Conservation (phyloP, 1,284 basidiomycete genomes). For the Cutaneotrichosporon dermatis region DNA sequence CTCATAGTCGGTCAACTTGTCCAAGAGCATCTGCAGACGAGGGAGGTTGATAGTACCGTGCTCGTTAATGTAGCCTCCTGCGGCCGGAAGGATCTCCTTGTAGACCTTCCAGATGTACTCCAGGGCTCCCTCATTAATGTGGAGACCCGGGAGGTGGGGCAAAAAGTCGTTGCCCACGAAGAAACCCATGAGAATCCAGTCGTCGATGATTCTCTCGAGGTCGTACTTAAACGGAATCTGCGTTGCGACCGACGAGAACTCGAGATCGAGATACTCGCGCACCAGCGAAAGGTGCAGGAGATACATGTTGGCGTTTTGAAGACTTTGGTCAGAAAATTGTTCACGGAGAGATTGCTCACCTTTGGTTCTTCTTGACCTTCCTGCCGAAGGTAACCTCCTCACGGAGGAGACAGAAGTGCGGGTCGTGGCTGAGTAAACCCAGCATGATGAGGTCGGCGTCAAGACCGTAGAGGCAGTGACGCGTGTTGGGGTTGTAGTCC, state of each 20-base stretch:
- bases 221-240: constrained; percentile 66
- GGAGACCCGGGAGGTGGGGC: constrained; percentile 90
- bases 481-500: constrained; percentile 61
- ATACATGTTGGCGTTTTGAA: constrained; percentile 89
- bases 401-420: constrained; percentile 93
- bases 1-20: constrained; percentile 85
- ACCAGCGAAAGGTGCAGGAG: constrained; percentile 89
- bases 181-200: constrained; percentile 92
- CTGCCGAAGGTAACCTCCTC: constrained; percentile 99
- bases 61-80: constrained; percentile 93
- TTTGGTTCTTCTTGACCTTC: constrained; percentile 63
- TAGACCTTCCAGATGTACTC: constrained; percentile 91
- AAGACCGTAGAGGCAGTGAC: constrained; percentile 96
- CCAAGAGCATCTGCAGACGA: constrained; percentile 77
- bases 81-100: constrained; percentile 74
- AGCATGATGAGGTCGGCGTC: constrained; percentile 99
- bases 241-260: constrained; percentile 63
- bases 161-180: constrained; percentile 98
- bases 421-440: constrained; percentile 92
- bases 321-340: constrained; percentile 48
- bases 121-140: constrained; percentile 95
- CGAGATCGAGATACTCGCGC: constrained; percentile 94
- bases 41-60: constrained; percentile 74
- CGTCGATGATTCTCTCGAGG: constrained; percentile 92
- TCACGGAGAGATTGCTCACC: constrained; percentile 51